These are phyloP conservation scores for Fusarium sp. DNA, from an alignment of 2,329 filamentous ascomycete species.

Conservation along the genomic window DNA sequence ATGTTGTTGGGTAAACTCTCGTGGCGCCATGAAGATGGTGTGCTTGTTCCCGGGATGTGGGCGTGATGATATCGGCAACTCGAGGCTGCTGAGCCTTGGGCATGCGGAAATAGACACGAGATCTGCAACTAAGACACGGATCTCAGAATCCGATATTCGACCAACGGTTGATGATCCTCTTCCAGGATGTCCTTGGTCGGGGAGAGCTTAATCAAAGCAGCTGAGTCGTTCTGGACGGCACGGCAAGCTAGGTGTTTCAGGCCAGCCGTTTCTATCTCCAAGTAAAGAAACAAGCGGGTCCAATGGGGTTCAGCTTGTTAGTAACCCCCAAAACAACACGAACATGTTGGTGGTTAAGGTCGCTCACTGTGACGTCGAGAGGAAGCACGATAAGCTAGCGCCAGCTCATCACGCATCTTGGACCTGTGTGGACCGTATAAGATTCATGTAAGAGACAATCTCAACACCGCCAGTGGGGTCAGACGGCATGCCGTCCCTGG, in stretches of 20 bases:
- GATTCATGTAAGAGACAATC: constrained; percentile 21
- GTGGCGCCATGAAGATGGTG: constrained; percentile 1
- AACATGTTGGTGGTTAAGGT: constrained; percentile 13
- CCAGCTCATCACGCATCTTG: constrained; percentile 30
- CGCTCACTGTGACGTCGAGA: constrained; percentile 16
- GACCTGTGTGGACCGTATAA: constrained; percentile 14
- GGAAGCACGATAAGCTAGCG: constrained; percentile 27
- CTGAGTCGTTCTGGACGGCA: constrained; percentile 1
- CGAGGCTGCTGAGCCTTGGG: constrained; percentile 12
- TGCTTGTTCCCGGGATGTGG: constrained; percentile 7
- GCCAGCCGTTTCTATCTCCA: constrained; percentile 11
- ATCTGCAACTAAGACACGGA: background rate
- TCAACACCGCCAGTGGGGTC: background rate
- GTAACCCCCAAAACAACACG: constrained; percentile 30
- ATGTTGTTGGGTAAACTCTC: background rate
- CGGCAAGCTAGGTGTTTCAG: constrained; percentile 13
- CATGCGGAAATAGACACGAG: constrained; percentile 21
- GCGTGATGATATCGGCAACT: constrained; percentile 1
- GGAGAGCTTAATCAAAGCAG: background rate
- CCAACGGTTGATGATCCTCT: background rate
- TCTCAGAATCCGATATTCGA: background rate
- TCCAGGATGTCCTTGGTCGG: constrained; percentile 15
- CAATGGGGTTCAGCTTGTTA: constrained; percentile 14
- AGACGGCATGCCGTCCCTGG: constrained; percentile 11
- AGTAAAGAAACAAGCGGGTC: constrained; percentile 28